Conservation (phyloP, 208 protist species). For the Trypanosoma lewisi region DNA sequence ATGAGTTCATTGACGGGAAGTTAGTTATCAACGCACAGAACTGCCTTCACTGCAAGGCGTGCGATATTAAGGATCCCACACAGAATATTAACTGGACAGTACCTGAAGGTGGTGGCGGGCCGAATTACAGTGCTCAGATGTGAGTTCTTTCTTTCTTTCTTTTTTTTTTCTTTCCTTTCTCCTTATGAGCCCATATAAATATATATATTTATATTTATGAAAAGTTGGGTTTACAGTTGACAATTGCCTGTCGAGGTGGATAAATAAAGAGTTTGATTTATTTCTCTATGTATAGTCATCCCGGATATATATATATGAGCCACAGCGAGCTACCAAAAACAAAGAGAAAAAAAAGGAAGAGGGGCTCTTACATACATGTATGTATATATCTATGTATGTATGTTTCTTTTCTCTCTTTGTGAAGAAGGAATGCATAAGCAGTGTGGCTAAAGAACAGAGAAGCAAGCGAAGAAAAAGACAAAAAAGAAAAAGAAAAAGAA, state of each 20-base stretch:
- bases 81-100: conserved; percentile 97
- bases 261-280: neutral
- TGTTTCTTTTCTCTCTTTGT: too few species aligned
- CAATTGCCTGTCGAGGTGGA: neutral
- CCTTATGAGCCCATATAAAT: neutral
- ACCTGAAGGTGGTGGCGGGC: conserved; percentile 92
- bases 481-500: too few species aligned
- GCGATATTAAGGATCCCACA: conserved; percentile 97
- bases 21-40: conserved; percentile 98
- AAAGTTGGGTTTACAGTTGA: neutral
- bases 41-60: conserved; percentile 99
- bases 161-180: neutral
- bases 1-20: conserved; percentile 90
- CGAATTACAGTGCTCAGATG: conserved; percentile 85
- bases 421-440: too few species aligned
- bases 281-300: too few species aligned
- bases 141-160: conserved; percentile 33
- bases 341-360: too few species aligned
- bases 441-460: too few species aligned
- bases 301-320: too few species aligned
- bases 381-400: too few species aligned
- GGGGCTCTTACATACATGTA: too few species aligned
- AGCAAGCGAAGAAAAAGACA: too few species aligned
- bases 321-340: too few species aligned
- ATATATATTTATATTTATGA: neutral